Conservation (phyloP, 208 protist species). For the Crithidia acanthocephali region DNA sequence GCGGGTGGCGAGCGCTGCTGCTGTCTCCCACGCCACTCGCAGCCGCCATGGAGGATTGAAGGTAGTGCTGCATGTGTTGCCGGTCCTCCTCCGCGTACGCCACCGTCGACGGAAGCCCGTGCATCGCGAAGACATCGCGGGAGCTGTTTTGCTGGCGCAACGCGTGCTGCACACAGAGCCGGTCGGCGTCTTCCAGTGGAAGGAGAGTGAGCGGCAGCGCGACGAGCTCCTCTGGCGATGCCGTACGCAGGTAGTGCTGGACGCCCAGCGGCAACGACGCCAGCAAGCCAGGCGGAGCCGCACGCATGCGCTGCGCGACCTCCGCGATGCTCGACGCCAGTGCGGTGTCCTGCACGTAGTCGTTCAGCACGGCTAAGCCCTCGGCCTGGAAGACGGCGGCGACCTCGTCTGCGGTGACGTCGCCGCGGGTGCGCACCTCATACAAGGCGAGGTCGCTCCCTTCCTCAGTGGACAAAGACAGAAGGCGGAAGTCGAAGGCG, state of each 20-base stretch:
- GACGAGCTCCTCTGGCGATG: slow-evolving; percentile 61
- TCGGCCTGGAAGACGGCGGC: slow-evolving; percentile 60
- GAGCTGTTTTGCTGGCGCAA: not conserved
- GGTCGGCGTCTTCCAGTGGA: slow-evolving; percentile 39
- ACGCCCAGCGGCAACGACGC: slow-evolving; percentile 46
- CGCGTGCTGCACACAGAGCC: slow-evolving; percentile 14
- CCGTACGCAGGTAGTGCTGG: slow-evolving; percentile 51
- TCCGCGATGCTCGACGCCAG: slow-evolving; percentile 47
- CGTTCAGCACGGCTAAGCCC: slow-evolving; percentile 68
- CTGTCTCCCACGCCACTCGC: not conserved
- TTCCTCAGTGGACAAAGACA: slow-evolving; percentile 38
- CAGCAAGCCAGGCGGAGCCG: slow-evolving; percentile 23
- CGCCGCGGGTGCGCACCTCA: slow-evolving; percentile 53
- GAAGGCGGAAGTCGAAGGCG: slow-evolving; percentile 42
- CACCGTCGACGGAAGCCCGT: not conserved
- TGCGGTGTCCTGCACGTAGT: slow-evolving; percentile 61
- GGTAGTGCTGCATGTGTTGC: slow-evolving; percentile 16
- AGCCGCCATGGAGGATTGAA: not conserved
- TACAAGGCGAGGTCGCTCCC: slow-evolving; percentile 62
- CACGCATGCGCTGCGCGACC: slow-evolving; percentile 28
- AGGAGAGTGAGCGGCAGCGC: slow-evolving; percentile 45
- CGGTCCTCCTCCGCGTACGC: slow-evolving; percentile 8
- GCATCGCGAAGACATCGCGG: not conserved
- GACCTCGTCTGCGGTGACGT: slow-evolving; percentile 70
- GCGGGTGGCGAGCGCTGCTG: not conserved